Evolutionary conservation across 176 grass and related monocot species (phyloP).

Genomic region (Oryza nivara): DNA sequence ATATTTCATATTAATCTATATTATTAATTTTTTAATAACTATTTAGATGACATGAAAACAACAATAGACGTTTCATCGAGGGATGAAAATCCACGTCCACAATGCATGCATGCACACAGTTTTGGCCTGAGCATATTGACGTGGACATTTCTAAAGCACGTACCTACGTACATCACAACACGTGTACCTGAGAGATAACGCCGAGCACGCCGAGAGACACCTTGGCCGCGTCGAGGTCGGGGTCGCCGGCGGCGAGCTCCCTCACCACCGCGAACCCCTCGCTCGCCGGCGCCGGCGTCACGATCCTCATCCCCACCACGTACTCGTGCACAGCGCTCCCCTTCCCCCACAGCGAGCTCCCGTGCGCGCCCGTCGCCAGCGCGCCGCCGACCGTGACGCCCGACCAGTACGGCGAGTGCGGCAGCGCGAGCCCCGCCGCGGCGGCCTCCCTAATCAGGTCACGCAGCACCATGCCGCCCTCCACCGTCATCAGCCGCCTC

Average conservation of each 20-base stretch:
- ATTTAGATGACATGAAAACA: too few species aligned
- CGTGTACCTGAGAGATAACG: slow-evolving; percentile 40
- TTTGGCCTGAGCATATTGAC: too few species aligned
- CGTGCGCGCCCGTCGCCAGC: slow-evolving; percentile 60
- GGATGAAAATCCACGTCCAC: too few species aligned
- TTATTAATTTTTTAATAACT: too few species aligned
- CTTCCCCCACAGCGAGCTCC: slow-evolving; percentile 61
- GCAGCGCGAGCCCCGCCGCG: slow-evolving; percentile 44
- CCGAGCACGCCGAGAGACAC: slow-evolving; percentile 75
- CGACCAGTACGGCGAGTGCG: slow-evolving; percentile 62
- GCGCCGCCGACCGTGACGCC: slow-evolving; percentile 63
- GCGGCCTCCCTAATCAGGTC: slow-evolving; percentile 51
- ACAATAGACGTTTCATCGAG: too few species aligned
- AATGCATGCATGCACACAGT: too few species aligned
- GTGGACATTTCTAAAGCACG: too few species aligned
- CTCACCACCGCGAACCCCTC: slow-evolving; percentile 41
- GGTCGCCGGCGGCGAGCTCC: slow-evolving; percentile 32
- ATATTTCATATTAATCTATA: too few species aligned
- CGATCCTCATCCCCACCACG: slow-evolving; percentile 56
- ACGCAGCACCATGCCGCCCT: slow-evolving; percentile 41
- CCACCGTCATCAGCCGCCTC: slow-evolving; percentile 30
- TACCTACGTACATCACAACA: too few species aligned
- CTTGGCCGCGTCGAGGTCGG: slow-evolving; percentile 64
- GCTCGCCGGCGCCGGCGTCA: slow-evolving; percentile 47
- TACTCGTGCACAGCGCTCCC: slow-evolving; percentile 75